These are phyloP conservation scores for Entomortierella beljakovae DNA, from an alignment of 192 early-diverging fungal species.

Conservation along the genomic window DNA sequence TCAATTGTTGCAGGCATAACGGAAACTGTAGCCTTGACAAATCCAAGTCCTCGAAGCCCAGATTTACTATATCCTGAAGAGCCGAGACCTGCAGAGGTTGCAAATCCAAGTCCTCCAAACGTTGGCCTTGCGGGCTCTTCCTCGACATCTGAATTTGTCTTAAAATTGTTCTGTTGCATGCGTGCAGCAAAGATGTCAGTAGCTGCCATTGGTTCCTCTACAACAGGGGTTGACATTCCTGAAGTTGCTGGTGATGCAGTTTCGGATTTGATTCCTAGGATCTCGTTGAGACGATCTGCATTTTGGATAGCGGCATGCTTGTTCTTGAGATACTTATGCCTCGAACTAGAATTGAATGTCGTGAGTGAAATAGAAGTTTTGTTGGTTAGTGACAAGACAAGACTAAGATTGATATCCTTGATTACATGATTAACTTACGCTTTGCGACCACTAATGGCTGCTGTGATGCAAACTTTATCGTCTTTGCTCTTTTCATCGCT, in stretches of 20 bases:
- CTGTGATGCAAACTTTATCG: conserved; percentile 29
- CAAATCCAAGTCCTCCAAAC: conserved; percentile 49
- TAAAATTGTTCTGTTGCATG: conserved; percentile 31
- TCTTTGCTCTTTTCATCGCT: conserved; percentile 31
- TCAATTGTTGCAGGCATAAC: conserved; percentile 52
- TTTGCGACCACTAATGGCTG: conserved; percentile 55
- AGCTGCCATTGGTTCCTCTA: conserved; percentile 39
- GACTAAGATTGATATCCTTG: not conserved
- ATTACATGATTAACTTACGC: conserved; percentile 54
- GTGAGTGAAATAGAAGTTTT: not conserved
- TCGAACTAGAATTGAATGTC: conserved; percentile 24
- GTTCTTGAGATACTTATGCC: conserved; percentile 60
- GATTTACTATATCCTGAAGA: conserved; percentile 30
- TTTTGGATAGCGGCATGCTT: conserved; percentile 62
- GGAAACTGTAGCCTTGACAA: conserved; percentile 50
- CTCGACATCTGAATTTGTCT: not conserved
- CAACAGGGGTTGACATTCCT: conserved; percentile 45
- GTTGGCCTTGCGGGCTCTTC: conserved; percentile 32
- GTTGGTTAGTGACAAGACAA: not conserved
- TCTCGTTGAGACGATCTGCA: conserved; percentile 60
- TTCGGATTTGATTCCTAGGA: conserved; percentile 65
- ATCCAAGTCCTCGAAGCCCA: conserved; percentile 48
- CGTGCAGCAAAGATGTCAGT: conserved; percentile 47
- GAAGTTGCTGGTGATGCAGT: conserved; percentile 36
- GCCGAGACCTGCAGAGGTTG: conserved; percentile 35